Evolutionary conservation across 1,284 basidiomycete species (phyloP).

Genomic region (Blastosporella zonata): DNA sequence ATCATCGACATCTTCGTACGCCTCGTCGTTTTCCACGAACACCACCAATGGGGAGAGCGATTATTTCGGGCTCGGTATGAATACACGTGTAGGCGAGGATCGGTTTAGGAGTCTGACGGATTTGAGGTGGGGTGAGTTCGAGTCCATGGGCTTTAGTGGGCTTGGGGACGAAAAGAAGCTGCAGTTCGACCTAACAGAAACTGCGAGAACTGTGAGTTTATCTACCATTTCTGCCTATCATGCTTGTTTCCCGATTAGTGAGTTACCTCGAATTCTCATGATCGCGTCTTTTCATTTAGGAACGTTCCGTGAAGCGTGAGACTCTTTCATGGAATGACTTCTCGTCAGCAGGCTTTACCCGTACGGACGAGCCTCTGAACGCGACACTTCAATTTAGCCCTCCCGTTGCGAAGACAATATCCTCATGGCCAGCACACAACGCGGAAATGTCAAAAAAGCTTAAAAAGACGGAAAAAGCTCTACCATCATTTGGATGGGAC

Average conservation of each 20-base stretch:
- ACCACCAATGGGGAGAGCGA: slow-evolving; percentile 17
- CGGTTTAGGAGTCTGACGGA: slow-evolving; percentile 80
- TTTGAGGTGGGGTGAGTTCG: slow-evolving; percentile 87
- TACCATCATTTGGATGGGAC: slow-evolving; percentile 83
- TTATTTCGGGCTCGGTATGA: slow-evolving; percentile 27
- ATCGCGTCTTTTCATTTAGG: slow-evolving; percentile 36
- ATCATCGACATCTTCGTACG: slow-evolving; percentile 27
- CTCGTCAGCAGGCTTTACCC: slow-evolving; percentile 74
- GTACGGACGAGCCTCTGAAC: slow-evolving; percentile 68
- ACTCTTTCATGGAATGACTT: slow-evolving; percentile 89
- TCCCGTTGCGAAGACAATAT: slow-evolving; percentile 63
- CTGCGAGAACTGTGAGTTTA: slow-evolving; percentile 69
- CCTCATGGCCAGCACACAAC: slow-evolving; percentile 69
- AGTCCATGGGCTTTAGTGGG: slow-evolving; percentile 72
- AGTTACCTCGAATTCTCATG: neutral
- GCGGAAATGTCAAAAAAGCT: slow-evolving; percentile 74
- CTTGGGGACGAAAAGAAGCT: slow-evolving; percentile 63
- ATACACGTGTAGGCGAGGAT: slow-evolving; percentile 47
- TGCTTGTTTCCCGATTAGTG: slow-evolving; percentile 6
- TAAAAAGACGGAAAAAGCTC: slow-evolving; percentile 76
- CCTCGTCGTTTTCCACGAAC: slow-evolving; percentile 21
- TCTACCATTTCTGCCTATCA: neutral
- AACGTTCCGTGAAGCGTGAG: slow-evolving; percentile 66
- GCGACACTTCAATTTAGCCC: slow-evolving; percentile 80
- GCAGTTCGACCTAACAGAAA: slow-evolving; percentile 84